Percentiles rank a stretch among this genome's conserved stretches.
phyloP scores from a whole-genome alignment of 2,329 filamentous ascomycete species.

The Aaosphaeria pasadenensis region DNA sequence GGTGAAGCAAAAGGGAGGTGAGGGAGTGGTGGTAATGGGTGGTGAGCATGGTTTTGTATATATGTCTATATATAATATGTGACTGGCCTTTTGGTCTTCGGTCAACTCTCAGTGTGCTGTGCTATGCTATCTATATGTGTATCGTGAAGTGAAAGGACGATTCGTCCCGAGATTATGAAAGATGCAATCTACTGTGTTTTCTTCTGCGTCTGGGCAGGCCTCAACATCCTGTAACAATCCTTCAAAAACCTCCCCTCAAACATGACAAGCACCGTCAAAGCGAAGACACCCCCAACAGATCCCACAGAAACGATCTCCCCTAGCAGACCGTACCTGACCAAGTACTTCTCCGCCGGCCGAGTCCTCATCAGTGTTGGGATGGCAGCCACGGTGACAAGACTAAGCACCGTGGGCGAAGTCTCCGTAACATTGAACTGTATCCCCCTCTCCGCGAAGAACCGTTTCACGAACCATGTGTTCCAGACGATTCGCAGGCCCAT shows the following conservation, averaged over 20 bases:
- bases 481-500: conserved; percentile 83
- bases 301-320: conserved; percentile 27
- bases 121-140: no score
- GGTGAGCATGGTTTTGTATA: no score
- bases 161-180: no score
- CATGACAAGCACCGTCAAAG: conserved; percentile 25
- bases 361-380: conserved; percentile 36
- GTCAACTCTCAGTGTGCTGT: no score
- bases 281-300: conserved; percentile 23
- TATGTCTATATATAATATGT: no score
- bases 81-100: no score
- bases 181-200: no score
- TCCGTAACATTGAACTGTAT: conserved; percentile 15
- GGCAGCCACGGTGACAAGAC: conserved; percentile 36
- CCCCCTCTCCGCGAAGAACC: conserved; percentile 24
- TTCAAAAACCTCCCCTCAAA: conserved; percentile 31
- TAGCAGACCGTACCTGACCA: conserved; percentile 37
- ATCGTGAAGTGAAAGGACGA: no score
- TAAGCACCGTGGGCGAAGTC: conserved; percentile 19
- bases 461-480: conserved; percentile 69
- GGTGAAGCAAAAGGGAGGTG: no score
- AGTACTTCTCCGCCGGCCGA: conserved; percentile 17
- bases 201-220: neutral
- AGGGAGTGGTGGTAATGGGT: no score
- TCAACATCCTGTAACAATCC: conserved; percentile 33